Evolutionary conservation across 2,329 filamentous ascomycete species (phyloP).

Genomic region (Cladophialophora exuberans): DNA sequence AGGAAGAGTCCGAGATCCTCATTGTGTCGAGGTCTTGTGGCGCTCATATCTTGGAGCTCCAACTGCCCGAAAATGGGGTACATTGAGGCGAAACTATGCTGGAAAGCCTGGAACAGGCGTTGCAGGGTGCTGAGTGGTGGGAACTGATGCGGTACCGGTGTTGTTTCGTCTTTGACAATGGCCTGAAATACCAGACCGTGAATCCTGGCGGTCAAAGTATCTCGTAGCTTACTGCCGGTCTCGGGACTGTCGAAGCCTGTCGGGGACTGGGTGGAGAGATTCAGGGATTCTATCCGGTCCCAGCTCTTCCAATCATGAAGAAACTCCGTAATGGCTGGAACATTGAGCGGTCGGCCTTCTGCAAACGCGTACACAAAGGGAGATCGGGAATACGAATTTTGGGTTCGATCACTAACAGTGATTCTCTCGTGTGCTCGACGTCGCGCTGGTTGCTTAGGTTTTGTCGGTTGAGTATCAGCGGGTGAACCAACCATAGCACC

Average conservation of each 20-base stretch:
- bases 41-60: background rate
- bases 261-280: background rate
- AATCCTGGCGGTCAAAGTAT: background rate
- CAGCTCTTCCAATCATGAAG: slow-evolving; percentile 1
- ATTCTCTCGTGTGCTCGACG: too few relatives aligned
- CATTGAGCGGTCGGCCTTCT: background rate
- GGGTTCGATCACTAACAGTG: too few relatives aligned
- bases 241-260: background rate
- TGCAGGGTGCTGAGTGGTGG: background rate
- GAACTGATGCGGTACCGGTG: background rate
- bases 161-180: background rate
- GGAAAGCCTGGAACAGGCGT: background rate
- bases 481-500: too few relatives aligned
- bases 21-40: background rate
- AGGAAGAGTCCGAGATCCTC: background rate
- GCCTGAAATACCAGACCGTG: slow-evolving; percentile 1
- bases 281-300: background rate
- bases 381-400: too few relatives aligned
- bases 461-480: too few relatives aligned
- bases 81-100: background rate
- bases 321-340: background rate
- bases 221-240: background rate
- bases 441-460: too few relatives aligned
- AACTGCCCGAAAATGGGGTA: background rate
- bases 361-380: background rate